A percentile compares a stretch with the other conserved stretches of the same genome.
Conservation (phyloP, 306 rosid genomes). For the Hippophae gyantsensis region DNA sequence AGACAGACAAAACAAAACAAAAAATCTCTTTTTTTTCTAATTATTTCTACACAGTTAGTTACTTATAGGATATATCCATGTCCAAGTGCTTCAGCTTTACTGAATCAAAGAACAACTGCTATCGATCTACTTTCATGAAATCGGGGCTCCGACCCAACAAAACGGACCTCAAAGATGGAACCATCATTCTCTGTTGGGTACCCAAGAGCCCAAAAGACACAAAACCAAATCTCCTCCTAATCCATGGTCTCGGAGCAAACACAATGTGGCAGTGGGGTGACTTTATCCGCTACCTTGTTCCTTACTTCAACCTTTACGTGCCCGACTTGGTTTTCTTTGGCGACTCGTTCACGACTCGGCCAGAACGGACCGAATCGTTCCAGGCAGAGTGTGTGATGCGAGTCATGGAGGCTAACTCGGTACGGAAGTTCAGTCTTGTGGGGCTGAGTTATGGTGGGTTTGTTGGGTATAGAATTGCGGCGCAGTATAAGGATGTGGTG, state of each 20-base stretch:
- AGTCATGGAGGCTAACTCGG: conserved; percentile 53
- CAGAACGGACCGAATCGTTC: conserved; percentile 54
- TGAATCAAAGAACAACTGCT: conserved; percentile 47
- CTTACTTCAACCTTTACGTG: conserved; percentile 57
- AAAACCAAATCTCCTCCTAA: conserved; percentile 61
- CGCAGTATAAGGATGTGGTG: conserved; percentile 36
- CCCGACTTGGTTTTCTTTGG: conserved; percentile 87
- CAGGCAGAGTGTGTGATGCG: conserved; percentile 77
- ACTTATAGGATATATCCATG: conserved; percentile 13
- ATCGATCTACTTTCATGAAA: conserved; percentile 35
- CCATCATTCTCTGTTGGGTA: conserved; percentile 71
- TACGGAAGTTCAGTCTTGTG: conserved; percentile 36
- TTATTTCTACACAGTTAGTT: not conserved
- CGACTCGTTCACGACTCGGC: conserved; percentile 46
- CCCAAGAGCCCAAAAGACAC: conserved; percentile 37
- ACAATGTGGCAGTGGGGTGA: conserved; percentile 86
- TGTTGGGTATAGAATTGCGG: conserved; percentile 61
- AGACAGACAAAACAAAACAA: too few relatives aligned
- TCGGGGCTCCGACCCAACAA: conserved; percentile 58
- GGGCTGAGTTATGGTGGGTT: conserved; percentile 89
- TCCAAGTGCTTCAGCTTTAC: conserved; percentile 48
- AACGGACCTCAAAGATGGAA: conserved; percentile 59
- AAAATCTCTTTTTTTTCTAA: not conserved
- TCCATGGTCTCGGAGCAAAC: conserved; percentile 73
- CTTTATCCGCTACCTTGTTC: conserved; percentile 34